Percentiles rank a stretch among this genome's conserved stretches.
These are phyloP conservation scores for Triangularia setosa DNA, from an alignment of 2,329 filamentous ascomycete genomes.

Conservation along the genomic window DNA sequence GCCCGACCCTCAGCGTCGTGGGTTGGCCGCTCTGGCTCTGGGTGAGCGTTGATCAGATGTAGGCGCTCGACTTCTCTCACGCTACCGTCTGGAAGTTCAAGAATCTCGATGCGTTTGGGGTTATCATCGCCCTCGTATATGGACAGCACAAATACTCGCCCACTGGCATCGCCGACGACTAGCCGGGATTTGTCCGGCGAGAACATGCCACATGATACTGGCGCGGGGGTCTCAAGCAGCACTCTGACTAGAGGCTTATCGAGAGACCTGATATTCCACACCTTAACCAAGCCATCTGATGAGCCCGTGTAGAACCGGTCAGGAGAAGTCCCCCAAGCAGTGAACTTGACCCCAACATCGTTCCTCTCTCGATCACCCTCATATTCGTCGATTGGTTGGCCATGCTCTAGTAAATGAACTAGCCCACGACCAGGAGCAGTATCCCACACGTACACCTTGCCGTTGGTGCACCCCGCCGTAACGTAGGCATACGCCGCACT, in stretches of 20 bases:
- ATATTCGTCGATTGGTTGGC: conserved; percentile 39
- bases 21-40: conserved; percentile 43
- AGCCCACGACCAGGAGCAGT: conserved; percentile 52
- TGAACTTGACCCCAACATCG: conserved; percentile 62
- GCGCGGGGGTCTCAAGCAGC: conserved; percentile 51
- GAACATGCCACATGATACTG: conserved; percentile 56
- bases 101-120: conserved; percentile 5
- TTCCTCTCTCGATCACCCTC: conserved; percentile 47
- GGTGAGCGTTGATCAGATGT: conserved; percentile 47
- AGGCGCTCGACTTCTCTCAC: conserved; percentile 36
- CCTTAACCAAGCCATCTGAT: conserved; percentile 59
- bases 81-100: conserved; percentile 9
- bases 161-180: conserved; percentile 58
- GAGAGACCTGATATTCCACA: conserved; percentile 55
- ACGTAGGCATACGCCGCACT: conserved; percentile 48
- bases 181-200: conserved; percentile 53
- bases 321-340: conserved; percentile 54
- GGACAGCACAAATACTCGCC: conserved; percentile 54
- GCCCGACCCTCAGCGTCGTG: conserved; percentile 22
- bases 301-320: conserved; percentile 61
- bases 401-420: conserved; percentile 54
- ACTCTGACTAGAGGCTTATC: conserved; percentile 46
- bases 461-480: conserved; percentile 59
- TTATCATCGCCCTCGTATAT: conserved; percentile 43
- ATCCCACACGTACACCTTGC: conserved; percentile 61